Base-by-base conservation (phyloP, 2,329 filamentous ascomycete species). In the Zasmidium angulare region DNA sequence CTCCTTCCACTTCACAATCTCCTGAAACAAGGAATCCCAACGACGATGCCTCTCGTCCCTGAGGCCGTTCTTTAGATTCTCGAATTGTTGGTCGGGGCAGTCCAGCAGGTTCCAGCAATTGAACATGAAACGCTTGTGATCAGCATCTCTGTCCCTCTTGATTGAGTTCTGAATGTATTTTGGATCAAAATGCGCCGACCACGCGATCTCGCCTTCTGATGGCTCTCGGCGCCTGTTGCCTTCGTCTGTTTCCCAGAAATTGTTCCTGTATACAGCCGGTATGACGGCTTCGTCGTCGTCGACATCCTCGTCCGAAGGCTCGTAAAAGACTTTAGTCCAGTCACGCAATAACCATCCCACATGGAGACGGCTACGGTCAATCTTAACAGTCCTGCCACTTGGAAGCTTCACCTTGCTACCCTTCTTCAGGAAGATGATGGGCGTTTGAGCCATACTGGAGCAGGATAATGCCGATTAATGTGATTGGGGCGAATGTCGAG, bases 61-160 rank as follows among this genome's bases (percentile, higher is more conserved):
- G 4, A 79, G 77, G 50, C 75, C 74, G 22, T 80, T 70, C 67
- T 86, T 84, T 29, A 69, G 60, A 36, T 68, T 59, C 2, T 69
- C 67, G 2, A 89, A 4, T 29, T 29, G 6, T 11, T 78, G 67
- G 88, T 81, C n/a, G n/a, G n/a, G n/a, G n/a, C n/a, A n/a, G n/a
- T n/a, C n/a, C n/a, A n/a, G n/a, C n/a, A n/a, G n/a, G n/a, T 36
- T 50, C 46, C 58, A 63, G 1, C 55, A 54, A 46, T 65, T 59
- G 19, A 48, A 20, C 23, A 66, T 19, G n/a, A 54, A 61, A 22
- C 59, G 56, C 58, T 48, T 52, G 23, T 64, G 62, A 36, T 60
- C 26, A 10, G 29, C 31, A 12, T 56, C 19, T 31, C 36, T 55
- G 3, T 53, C 47, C 12, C 26, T 53, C 19, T 3, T 21, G 3